Base-by-base conservation (phyloP, 192 early-diverging fungal genomes). In the Coemansia sp. region DNA sequence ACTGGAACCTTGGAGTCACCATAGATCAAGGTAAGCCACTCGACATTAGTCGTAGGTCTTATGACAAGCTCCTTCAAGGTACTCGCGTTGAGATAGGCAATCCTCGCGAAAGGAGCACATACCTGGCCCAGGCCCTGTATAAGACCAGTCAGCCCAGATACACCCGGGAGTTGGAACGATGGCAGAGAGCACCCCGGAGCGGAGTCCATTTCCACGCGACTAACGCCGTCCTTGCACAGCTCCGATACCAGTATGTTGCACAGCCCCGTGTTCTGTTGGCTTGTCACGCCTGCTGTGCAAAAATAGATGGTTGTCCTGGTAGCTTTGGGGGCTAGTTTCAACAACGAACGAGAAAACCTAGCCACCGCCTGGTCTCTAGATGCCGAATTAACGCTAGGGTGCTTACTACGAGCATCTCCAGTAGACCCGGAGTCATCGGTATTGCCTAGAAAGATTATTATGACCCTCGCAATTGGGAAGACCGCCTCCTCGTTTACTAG, bases 51-150 rank as follows among this genome's bases (percentile, higher is more conserved):
- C 0, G 31, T 18, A 7, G 33, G 13, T 35, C 55, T 4, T 9
- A 57, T n/a, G 10, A 3, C 16, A 18, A 57, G 33, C 16, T 57
- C 6, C 33, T 57, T 57, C n/a, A 57, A 18, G 31, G 55, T 34
- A 57, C 16, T n/a, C 26, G 33, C 55, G 55, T 57, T 34, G 31
- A 57, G 26, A 35, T 57, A 57, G 26, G 55, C 55, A 57, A 28
- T 35, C 33, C 33, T 57, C 8, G 55, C 12, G 34, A 57, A 34
- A 31, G 31, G 31, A 31, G 55, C 33, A n/a, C 55, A 57, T 12
- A 35, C 55, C 26, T 28, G 31, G 26, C 33, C 33, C 12, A 18
- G 16, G 2, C 55, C 55, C 16, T 34, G 33, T 31, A 28, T 14
- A 57, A 57, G 26, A 13, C 28, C 16, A 9, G 31, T 34, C 6